Conservation (phyloP, 139 green algal genomes). For the Nannochloris sp. region DNA sequence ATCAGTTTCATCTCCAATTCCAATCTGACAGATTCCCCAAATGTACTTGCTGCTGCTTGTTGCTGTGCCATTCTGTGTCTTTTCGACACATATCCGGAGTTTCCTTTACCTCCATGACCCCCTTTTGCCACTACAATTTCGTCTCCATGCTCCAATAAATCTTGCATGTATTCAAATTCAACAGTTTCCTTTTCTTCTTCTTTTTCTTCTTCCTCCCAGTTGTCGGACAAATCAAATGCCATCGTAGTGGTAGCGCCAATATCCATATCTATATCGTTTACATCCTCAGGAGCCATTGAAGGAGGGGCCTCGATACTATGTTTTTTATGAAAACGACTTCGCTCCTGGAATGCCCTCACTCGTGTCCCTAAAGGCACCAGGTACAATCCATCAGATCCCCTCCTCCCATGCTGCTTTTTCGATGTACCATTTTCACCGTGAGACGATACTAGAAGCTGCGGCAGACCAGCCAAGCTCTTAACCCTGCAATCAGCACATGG, state of each 20-base stretch:
- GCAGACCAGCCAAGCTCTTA: conserved; percentile 26
- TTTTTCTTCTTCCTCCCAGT: conserved; percentile 2
- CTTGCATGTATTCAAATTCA: conserved; percentile 10
- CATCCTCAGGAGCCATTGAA: background rate
- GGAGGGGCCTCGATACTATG: conserved; percentile 3
- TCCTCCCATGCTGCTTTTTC: conserved; percentile 19
- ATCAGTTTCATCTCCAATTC: conserved; percentile 81
- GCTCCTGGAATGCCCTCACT: conserved; percentile 7
- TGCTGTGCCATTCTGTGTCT: background rate
- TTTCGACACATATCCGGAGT: conserved; percentile 63
- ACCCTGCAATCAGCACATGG: conserved; percentile 18
- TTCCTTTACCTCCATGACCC: conserved; percentile 81
- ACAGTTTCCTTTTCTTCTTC: background rate
- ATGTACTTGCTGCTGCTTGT: background rate
- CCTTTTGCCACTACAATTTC: conserved; percentile 62
- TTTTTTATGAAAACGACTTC: background rate
- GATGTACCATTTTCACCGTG: conserved; percentile 13
- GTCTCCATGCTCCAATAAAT: conserved; percentile 18
- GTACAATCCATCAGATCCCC: conserved; percentile 6
- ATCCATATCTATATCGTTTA: no score
- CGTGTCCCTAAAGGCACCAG: conserved; percentile 22
- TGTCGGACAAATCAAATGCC: background rate
- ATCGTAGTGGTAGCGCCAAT: background rate
- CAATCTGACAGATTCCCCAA: conserved; percentile 45
- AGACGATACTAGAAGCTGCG: conserved; percentile 18